Percentiles rank a stretch among this genome's conserved stretches.
Evolutionary conservation across 345 rosid genomes (phyloP).

Genomic region (Arabidopsis thaliana): TAIR10.1 NC_003071.7:15777001-15777500

Average conservation of each 20-base stretch:
- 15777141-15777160: slow-evolving; percentile 16
- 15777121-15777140: slow-evolving; percentile 36
- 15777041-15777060: slow-evolving; percentile 45
- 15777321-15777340: slow-evolving; percentile 15
- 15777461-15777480: not conserved
- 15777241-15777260: slow-evolving; percentile 12
- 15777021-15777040: slow-evolving; percentile 38
- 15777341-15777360: slow-evolving; percentile 46
- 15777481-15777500: slow-evolving; percentile 42
- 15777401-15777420: slow-evolving; percentile 18
- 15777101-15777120: slow-evolving; percentile 36
- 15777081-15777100: slow-evolving; percentile 18
- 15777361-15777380: slow-evolving; percentile 47
- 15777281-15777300: slow-evolving; percentile 16
- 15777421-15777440: slow-evolving; percentile 33
- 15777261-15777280: not conserved
- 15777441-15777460: slow-evolving; percentile 32
- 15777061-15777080: slow-evolving; percentile 40
- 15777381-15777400: slow-evolving; percentile 49
- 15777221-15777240: slow-evolving; percentile 23
- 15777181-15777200: slow-evolving; percentile 11
- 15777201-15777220: slow-evolving; percentile 23
- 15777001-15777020: slow-evolving; percentile 43
- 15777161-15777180: slow-evolving; percentile 11
- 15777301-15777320: not conserved